Conservation (phyloP, 768 basidiomycete genomes). For the Tulasnella calospora region DNA sequence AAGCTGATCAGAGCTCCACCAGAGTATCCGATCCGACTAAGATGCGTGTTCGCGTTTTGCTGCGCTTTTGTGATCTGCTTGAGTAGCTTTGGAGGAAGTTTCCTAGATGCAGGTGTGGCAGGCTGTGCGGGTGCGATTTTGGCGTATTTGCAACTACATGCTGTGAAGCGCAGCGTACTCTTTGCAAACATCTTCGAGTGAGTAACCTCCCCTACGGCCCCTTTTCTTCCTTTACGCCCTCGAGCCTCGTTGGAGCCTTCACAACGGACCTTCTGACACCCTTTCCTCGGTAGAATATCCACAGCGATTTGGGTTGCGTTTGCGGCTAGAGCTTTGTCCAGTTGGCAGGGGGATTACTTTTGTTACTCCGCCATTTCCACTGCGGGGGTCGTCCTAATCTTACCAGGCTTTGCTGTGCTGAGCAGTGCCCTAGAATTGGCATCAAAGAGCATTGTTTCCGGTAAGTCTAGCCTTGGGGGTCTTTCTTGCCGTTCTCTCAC, state of each 20-base stretch:
- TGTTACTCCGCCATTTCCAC: conserved; percentile 91
- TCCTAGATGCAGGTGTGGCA: conserved; percentile 77
- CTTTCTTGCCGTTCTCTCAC: background rate
- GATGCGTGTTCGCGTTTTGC: conserved; percentile 63
- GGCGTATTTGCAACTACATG: conserved; percentile 61
- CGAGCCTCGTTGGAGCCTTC: conserved; percentile 7
- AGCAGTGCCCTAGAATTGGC: conserved; percentile 78
- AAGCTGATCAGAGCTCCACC: conserved; percentile 57
- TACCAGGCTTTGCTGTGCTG: conserved; percentile 80
- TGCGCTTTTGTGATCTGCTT: conserved; percentile 77
- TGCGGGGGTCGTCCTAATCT: conserved; percentile 77
- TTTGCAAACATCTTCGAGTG: conserved; percentile 92
- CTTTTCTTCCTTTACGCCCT: background rate
- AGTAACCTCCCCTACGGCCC: conserved; percentile 35
- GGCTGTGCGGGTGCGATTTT: conserved; percentile 64
- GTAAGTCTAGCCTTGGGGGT: background rate
- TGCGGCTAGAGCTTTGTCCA: conserved; percentile 72
- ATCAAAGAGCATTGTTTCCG: conserved; percentile 74
- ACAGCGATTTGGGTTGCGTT: conserved; percentile 79
- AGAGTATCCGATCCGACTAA: conserved; percentile 47
- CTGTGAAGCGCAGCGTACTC: conserved; percentile 68
- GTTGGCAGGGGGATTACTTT: conserved; percentile 69
- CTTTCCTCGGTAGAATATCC: conserved; percentile 53
- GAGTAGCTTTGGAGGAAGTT: conserved; percentile 77
- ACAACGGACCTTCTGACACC: background rate